Base-by-base conservation (phyloP, 1,284 basidiomycete genomes). In the Inonotus hispidus region DNA sequence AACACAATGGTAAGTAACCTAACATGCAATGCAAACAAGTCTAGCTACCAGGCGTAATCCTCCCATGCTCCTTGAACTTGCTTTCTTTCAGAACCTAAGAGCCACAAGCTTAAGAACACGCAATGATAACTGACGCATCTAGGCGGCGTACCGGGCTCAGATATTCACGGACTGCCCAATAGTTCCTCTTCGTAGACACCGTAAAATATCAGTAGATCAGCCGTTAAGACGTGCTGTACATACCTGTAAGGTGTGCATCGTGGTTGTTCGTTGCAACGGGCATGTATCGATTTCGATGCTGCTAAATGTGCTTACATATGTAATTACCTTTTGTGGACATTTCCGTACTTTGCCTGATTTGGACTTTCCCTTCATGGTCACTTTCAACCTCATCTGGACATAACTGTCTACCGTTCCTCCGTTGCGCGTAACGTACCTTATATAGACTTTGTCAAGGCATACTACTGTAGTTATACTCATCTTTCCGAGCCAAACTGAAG, bases 31-130 rank as follows among this genome's bases (percentile, higher is more conserved):
- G 53, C 23, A 56, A 60, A 52, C 46, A 56, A 41, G 25, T 21
- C 13, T n/a, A 73, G 85, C 56, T 65, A 96, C 94, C 95, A 65
- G 95, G 95, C 16, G 92, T 98, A 70, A 97, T 96, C 59, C 95
- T 82, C 11, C 96, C 96, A 71, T 98, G 93, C 74, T 99, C 96
- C 74, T 97, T 98, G 82, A 99, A 99, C 74, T 98, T 98, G 78
- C 92, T 95, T 78, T 99, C 96, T 71, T 90, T 91, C 68, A 99
- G 82, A 35, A 98, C 95, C 93, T 95, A 70, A 29, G 63, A 65
- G 63, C 64, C 64, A 39, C 52, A 62, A 21, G 59, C 53, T 64
- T 62, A 68, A 61, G 63, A 41, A 47, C 61, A 43, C 74, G 71
- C 65, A 68, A 70, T 68, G 70, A 46, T 61, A 53, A 66, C 65